Conservation (phyloP, 1,139 yeast genomes). For the Yamadazyma membranifaciens region DNA sequence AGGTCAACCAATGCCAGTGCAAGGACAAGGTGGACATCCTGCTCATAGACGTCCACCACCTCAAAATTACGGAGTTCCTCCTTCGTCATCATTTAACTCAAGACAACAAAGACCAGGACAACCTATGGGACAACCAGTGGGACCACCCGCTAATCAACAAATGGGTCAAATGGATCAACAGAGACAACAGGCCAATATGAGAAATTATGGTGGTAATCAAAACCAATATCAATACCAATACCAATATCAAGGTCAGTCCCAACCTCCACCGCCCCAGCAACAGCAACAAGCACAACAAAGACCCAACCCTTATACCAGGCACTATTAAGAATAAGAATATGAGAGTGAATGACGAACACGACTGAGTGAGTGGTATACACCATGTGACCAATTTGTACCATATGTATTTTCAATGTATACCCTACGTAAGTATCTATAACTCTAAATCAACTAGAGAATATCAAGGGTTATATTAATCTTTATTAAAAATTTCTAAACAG, state of each 20-base stretch:
- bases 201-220: conserved; percentile 12
- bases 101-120: conserved; percentile 8
- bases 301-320: conserved; percentile 14
- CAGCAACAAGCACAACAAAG: conserved; percentile 8
- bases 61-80: conserved; percentile 12
- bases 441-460: background rate
- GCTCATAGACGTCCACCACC: conserved; percentile 12
- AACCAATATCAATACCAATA: conserved; percentile 12
- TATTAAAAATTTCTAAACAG: conserved; percentile 20
- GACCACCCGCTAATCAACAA: conserved; percentile 2
- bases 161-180: conserved; percentile 1
- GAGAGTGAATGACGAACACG: too few relatives aligned
- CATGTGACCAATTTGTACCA: conserved; percentile 8
- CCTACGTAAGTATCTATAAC: background rate
- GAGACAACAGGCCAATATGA: conserved; percentile 8
- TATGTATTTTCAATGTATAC: conserved; percentile 6
- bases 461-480: too few relatives aligned
- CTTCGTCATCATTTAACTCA: conserved; percentile 5
- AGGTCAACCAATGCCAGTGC: conserved; percentile 5
- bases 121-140: conserved; percentile 2
- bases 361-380: too few relatives aligned
- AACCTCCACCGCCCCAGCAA: conserved; percentile 7
- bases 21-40: background rate
- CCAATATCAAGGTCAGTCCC: conserved; percentile 12
- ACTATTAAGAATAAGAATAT: conserved; percentile 11